phyloP scores from a whole-genome alignment of 345 rosid genomes.

The Salix exigua region DNA sequence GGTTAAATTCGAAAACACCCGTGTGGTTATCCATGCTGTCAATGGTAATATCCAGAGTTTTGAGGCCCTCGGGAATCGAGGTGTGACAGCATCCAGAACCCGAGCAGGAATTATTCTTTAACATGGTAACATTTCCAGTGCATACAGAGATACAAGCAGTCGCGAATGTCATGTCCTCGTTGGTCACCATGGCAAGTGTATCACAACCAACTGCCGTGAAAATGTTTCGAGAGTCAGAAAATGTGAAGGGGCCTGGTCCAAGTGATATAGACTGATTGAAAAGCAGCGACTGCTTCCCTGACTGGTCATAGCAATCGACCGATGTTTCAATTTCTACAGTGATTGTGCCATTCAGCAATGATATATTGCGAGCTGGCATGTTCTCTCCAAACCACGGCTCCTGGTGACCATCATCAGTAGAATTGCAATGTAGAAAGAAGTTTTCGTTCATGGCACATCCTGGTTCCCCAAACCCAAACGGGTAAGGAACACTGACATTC shows the following conservation, averaged over 20 bases:
- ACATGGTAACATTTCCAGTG: not conserved
- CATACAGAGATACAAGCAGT: slow-evolving; percentile 16
- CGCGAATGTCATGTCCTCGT: not conserved
- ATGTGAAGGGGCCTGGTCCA: not conserved
- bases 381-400: not conserved
- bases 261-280: accelerated
- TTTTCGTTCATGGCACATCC: not conserved
- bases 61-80: not conserved
- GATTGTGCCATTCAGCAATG: slow-evolving; percentile 7
- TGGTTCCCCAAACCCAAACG: slow-evolving; percentile 14
- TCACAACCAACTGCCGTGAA: slow-evolving; percentile 29
- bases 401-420: not conserved
- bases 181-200: not conserved
- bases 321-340: not conserved
- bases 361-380: not conserved
- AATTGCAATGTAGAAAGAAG: slow-evolving; percentile 11
- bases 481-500: slow-evolving; percentile 24
- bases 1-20: slow-evolving; percentile 1
- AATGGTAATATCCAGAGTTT: not conserved
- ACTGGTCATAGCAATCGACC: not conserved
- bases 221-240: slow-evolving; percentile 19
- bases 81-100: not conserved
- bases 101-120: not conserved
- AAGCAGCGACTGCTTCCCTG: accelerated
- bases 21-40: not conserved